Base-by-base conservation (phyloP, 1,284 basidiomycete genomes). In the Cutaneotrichosporon sp. region DNA sequence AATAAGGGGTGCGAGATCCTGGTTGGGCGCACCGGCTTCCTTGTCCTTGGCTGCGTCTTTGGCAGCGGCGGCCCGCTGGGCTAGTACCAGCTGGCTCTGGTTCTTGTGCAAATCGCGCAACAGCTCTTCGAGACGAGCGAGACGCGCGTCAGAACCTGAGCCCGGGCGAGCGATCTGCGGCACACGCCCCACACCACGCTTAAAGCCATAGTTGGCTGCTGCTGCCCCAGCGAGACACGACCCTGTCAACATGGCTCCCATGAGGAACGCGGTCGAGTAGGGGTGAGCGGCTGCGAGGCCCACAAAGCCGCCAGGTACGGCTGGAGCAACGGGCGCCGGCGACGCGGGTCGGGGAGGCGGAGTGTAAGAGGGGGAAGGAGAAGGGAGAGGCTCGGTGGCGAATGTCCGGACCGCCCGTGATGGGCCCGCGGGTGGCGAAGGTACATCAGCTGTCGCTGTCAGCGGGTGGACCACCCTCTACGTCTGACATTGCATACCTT, bases 261-360 rank as follows among this genome's bases (percentile, higher is more conserved):
- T 51, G 21, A 68, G 64, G 50, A 68, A 68, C 2, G 66, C 64
- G 16, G 63, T 62, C 31, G 63, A 62, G 61, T 65, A 65, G 22
- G 66, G 66, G 56, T 68, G 66, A 22, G 47, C 46, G 1, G 61
- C 58, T 13, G 61, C 61, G 26, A 63, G 21, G 16, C 40, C n/a
- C 5, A 38, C 34, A 4, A 67, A 22, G 34, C 56, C 18, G 16
- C 56, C 49, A 6, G 65, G 62, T 7, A 66, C 47, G 26, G 47
- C 62, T 0, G 62, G 53, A 2, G 63, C 53, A 2, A 46, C 32
- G 5, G 36, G 26, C 21, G 38, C 34, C 1, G 36, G 40, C 2
- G 32, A 30, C 5, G 38, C 3, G 16, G 21, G 16, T 2, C 22
- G 26, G 6, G 50, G 4, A 9, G 13, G 21, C 21, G 59, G 36